Conservation (phyloP, 1,284 basidiomycete genomes). For the Takashimella tepidaria region DNA sequence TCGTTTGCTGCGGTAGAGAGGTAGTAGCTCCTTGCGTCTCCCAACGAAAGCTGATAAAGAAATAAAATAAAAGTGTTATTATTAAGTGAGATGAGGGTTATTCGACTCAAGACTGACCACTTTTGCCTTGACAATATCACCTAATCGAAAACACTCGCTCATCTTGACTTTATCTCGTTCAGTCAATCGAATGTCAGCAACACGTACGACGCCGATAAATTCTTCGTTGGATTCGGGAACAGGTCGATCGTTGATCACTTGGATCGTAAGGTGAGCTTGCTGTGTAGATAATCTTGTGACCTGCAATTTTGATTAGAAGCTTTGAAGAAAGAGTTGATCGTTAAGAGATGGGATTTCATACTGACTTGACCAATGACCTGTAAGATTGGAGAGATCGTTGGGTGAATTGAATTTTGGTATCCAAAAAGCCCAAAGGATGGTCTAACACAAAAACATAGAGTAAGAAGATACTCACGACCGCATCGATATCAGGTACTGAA, state of each 20-base stretch:
- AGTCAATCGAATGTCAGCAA: conserved; percentile 82
- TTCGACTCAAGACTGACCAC: conserved; percentile 61
- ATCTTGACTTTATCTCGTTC: conserved; percentile 92
- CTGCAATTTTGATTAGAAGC: too few relatives aligned
- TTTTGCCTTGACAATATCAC: conserved; percentile 87
- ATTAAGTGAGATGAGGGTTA: neutral
- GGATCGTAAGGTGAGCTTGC: conserved; percentile 82
- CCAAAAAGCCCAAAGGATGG: neutral
- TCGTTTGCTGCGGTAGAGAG: conserved; percentile 91
- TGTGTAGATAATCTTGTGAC: conserved; percentile 80
- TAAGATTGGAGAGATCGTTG: neutral
- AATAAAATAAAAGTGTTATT: neutral
- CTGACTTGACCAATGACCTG: conserved; percentile 41
- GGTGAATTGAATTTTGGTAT: neutral
- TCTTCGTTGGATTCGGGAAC: conserved; percentile 77
- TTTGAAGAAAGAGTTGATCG: conserved; percentile 53
- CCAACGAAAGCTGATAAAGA: conserved; percentile 68
- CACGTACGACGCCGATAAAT: conserved; percentile 84
- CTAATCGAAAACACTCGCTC: conserved; percentile 88
- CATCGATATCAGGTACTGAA: conserved; percentile 46
- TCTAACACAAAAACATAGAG: too few relatives aligned
- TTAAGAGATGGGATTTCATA: neutral
- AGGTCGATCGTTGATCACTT: conserved; percentile 84
- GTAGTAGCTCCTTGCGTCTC: conserved; percentile 91
- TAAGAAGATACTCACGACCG: conserved; percentile 32